Conservation (phyloP, 2,329 filamentous ascomycete species). For the Davidsoniella eucalypti region DNA sequence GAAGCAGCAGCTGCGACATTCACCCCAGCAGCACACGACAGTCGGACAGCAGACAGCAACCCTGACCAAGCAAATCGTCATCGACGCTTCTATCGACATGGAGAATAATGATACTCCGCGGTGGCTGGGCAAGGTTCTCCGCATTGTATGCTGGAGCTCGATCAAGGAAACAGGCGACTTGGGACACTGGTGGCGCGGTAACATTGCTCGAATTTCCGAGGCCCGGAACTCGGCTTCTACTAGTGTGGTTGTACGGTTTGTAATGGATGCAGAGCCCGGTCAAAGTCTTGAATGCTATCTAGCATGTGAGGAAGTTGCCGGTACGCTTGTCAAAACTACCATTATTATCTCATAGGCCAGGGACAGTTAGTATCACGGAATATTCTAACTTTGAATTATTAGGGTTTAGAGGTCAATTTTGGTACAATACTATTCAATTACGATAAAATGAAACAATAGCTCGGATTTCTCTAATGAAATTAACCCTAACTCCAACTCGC, state of each 20-base stretch:
- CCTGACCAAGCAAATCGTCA: constrained; percentile 16
- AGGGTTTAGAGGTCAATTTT: background rate
- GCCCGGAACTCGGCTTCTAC: no score
- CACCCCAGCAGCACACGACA: constrained; percentile 5
- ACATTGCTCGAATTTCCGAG: constrained; percentile 27
- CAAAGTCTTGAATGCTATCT: constrained; percentile 50
- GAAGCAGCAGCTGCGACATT: no score
- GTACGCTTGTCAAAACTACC: constrained; percentile 27
- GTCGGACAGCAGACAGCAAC: constrained; percentile 20
- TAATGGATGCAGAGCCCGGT: constrained; percentile 33
- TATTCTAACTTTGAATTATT: background rate
- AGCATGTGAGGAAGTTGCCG: constrained; percentile 73
- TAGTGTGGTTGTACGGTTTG: constrained; percentile 12
- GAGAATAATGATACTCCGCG: constrained; percentile 43
- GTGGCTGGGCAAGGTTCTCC: constrained; percentile 50
- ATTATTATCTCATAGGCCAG: background rate
- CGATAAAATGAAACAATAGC: no score
- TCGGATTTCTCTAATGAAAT: no score
- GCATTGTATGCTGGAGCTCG: constrained; percentile 33
- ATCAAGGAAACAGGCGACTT: constrained; percentile 34
- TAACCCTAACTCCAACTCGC: no score
- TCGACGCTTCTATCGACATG: constrained; percentile 55
- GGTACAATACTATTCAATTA: background rate
- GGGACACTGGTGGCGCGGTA: constrained; percentile 50
- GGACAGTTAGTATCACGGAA: background rate